Evolutionary conservation across 441 rosid genomes (phyloP), one percentile per base, ranked within the genome.

Genomic region (Gossypium aridum): DNA sequence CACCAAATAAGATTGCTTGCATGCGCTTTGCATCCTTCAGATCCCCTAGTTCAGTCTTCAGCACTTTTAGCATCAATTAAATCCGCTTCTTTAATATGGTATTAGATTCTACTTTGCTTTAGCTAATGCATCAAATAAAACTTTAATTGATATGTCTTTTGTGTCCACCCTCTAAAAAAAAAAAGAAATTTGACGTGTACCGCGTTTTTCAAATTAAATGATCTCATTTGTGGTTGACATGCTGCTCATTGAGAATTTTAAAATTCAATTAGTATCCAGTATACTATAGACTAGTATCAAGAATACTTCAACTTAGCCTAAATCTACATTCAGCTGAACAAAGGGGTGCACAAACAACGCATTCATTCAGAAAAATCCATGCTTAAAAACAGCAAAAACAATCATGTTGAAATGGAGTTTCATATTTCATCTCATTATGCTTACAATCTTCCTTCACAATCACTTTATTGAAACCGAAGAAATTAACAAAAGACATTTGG

Each of bases 381-480:
- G 74, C 60, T 66, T 73, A 76, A 12, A 59, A 12, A 59, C 31
- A 31, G 19, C 13, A 34, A 37, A 31, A 37, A 12, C 70, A 71
- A 66, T 25, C 8, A 73, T n/a, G 45, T 62, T 13, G 13, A 66
- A 60, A 66, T 3, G 51, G n/a, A 69, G 17, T 47, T 43, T 53
- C 51, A 17, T 23, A 14, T 51, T 28, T 68, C 23, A 63, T 17
- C 28, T 17, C 17, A 49, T 34, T 13, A 49, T 34, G 76, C 70
- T 56, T 51, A 51, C 37, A 78, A 62, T 67, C 69, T 56, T 22
- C 76, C 72, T 70, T 71, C 71, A 39, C 72, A 45, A 59, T 2
- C 31, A 25, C 57, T 78, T 81, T 78, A 81, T 83, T 85, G 19
- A 12, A 59, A 22, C 14, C 25, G 8, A 74, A 47, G 53, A 69